These are phyloP conservation scores for Thalassiosira profunda DNA, from an alignment of 108 stramenopile species.

Conservation along the genomic window DNA sequence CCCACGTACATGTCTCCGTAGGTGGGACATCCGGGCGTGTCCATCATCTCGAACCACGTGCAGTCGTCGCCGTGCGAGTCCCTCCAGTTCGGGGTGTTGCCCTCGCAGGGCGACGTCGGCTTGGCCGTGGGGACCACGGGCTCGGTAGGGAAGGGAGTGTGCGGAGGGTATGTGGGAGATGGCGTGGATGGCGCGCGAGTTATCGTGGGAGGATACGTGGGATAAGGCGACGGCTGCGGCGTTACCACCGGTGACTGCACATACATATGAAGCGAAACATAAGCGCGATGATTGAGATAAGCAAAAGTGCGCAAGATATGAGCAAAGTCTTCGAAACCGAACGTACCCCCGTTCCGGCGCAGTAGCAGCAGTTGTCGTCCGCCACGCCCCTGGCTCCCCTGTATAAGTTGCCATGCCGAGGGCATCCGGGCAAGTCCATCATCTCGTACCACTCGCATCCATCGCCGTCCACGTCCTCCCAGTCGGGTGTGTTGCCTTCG, in stretches of 20 bases:
- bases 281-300: too few species aligned
- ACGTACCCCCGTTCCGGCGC: not conserved
- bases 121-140: not conserved
- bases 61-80: not conserved
- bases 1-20: not conserved
- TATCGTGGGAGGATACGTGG: too few species aligned
- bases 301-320: too few species aligned
- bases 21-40: not conserved
- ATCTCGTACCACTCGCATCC: slow-evolving; percentile 6
- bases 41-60: not conserved
- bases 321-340: too few species aligned
- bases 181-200: too few species aligned
- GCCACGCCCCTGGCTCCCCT: slow-evolving; percentile 4
- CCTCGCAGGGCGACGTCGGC: not conserved
- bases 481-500: not conserved
- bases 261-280: too few species aligned
- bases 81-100: not conserved
- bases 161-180: too few species aligned
- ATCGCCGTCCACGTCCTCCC: not conserved
- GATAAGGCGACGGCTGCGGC: too few species aligned
- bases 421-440: not conserved
- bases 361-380: slow-evolving; percentile 12
- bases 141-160: too few species aligned
- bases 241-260: too few species aligned
- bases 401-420: not conserved